A percentile compares a stretch with the other conserved stretches of the same genome.
phyloP scores from a whole-genome alignment of 345 rosid genomes.

The Triadica sebifera region DNA sequence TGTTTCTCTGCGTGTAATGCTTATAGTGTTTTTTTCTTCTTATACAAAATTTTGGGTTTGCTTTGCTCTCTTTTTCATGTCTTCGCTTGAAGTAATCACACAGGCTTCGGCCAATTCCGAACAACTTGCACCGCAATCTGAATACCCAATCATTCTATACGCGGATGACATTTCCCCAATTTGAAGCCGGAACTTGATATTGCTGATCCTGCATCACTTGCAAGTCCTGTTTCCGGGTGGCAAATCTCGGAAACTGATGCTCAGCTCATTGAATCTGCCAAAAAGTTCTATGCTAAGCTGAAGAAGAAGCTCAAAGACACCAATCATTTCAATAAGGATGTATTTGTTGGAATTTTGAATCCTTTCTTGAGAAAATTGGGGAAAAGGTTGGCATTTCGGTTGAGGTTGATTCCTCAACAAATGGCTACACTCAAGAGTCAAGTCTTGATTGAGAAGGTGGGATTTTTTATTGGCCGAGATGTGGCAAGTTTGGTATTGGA shows the following conservation, averaged over 20 bases:
- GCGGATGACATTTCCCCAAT: constrained; percentile 44
- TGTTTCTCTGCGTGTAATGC: too few species aligned
- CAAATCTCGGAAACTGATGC: constrained; percentile 48
- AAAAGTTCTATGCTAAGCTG: constrained; percentile 52
- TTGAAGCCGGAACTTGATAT: constrained; percentile 59
- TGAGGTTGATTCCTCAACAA: constrained; percentile 28
- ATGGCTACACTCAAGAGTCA: constrained; percentile 23
- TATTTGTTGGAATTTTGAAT: constrained; percentile 44
- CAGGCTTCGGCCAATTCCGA: constrained; percentile 45
- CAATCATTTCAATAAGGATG: constrained; percentile 43
- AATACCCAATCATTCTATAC: constrained; percentile 56
- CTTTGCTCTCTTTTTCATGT: constrained; percentile 35
- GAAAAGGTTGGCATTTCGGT: constrained; percentile 33
- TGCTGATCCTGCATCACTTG: constrained; percentile 46
- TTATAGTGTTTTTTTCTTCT: too few species aligned
- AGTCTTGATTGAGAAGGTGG: constrained; percentile 49
- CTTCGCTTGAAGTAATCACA: constrained; percentile 61
- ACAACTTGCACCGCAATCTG: constrained; percentile 31
- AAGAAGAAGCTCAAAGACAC: constrained; percentile 56
- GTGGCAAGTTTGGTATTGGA: constrained; percentile 62
- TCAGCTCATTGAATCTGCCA: constrained; percentile 39
- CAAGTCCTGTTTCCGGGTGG: constrained; percentile 60
- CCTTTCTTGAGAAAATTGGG: constrained; percentile 50
- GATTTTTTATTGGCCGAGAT: constrained; percentile 55
- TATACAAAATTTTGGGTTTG: constrained; percentile 25